Evolutionary conservation across 1,284 basidiomycete genomes (phyloP), one percentile per base, ranked within the genome.

Genomic region (Trichosporon sp.): DNA sequence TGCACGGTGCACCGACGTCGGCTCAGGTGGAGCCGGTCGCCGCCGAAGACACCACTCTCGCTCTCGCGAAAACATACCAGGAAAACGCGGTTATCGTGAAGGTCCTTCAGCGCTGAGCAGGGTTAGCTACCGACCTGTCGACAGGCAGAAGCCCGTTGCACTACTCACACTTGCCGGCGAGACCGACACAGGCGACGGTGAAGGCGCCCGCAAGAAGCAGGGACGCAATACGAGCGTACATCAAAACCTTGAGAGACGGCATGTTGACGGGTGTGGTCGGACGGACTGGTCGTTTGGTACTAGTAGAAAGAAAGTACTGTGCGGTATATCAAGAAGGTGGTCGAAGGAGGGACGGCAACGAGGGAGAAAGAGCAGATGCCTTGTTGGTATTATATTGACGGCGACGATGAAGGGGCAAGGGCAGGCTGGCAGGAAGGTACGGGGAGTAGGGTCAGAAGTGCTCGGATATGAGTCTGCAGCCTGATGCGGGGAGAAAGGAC

Each of bases 101-200:
- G 65, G 47, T 66, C 51, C 51, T 42, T 23, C n/a, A 69, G 65
- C n/a, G 67, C 60, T 68, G 47, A 11, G 29, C n/a, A 44, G 23
- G 23, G 53, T 42, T 21, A 29, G 65, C n/a, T 44, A 9, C 7
- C 18, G 42, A 7, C 35, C 23, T 21, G 62, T 3, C 23, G n/a
- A 13, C 4, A 64, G 38, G 35, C 15, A 15, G 12, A 38, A 38
- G 2, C 3, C 38, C 13, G 15, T 42, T 34, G 13, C 15, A 21
- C 38, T 44, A 70, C 71, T 65, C 35, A 72, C 71, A 44, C 38
- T 60, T 65, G 25, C 65, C 71, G 7, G 67, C 25, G 21, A 68
- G 65, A n/a, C 62, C 68, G 21, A 68, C 62, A n/a, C 63, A 56
- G 29, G 63, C 65, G 38, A 65, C 62, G 62, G 71, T 66, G 58